A percentile compares a stretch with the other conserved stretches of the same genome.
phyloP scores from a whole-genome alignment of 2,329 filamentous ascomycete species.

The Byssoonygena ceratinophila region DNA sequence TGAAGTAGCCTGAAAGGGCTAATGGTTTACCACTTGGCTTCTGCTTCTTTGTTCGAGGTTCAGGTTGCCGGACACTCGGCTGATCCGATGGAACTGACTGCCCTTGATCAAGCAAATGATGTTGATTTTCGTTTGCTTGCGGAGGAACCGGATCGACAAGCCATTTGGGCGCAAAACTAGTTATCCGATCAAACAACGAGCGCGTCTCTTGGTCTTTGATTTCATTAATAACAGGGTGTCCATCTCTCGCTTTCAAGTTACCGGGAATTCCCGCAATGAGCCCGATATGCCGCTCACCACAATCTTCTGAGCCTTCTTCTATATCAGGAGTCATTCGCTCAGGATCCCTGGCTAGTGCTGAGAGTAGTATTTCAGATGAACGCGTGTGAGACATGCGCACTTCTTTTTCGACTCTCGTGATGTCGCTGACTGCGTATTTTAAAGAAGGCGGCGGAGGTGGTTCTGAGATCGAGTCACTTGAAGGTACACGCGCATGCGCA shows the following conservation, averaged over 20 bases:
- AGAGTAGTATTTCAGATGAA: neutral
- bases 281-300: neutral
- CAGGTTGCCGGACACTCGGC: neutral
- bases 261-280: neutral
- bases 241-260: neutral
- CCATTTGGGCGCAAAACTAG: conserved; percentile 17
- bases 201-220: conserved; percentile 11
- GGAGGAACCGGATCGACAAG: neutral
- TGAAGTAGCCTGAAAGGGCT: conserved; percentile 33
- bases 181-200: conserved; percentile 29
- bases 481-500: neutral
- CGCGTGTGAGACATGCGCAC: neutral
- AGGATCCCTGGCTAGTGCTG: too few species aligned
- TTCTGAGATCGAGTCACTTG: conserved; percentile 6
- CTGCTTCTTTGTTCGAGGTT: neutral
- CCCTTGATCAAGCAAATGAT: neutral
- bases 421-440: conserved; percentile 7
- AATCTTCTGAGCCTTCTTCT: neutral
- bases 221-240: neutral
- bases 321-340: neutral
- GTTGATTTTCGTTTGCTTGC: neutral
- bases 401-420: conserved; percentile 3
- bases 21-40: conserved; percentile 19
- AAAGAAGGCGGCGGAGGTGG: conserved; percentile 6
- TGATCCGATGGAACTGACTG: neutral